phyloP scores from a whole-genome alignment of 2,329 filamentous ascomycete genomes.

The Phyllosticta citriasiana region DNA sequence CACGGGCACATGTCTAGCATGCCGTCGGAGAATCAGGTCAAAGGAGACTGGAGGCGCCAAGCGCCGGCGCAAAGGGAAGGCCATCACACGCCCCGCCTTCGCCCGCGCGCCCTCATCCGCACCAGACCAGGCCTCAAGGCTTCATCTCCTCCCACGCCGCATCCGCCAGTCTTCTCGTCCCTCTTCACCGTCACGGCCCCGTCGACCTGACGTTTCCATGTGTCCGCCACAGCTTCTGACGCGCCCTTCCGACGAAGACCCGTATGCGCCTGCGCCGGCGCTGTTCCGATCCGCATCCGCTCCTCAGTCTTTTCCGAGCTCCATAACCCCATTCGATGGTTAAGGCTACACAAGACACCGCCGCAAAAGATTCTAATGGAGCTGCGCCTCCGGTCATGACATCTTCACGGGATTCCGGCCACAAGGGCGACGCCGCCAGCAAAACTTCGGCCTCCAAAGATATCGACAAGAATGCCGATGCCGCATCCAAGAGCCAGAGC shows the following conservation, averaged over 20 bases:
- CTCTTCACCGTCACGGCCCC: neutral
- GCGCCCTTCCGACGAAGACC: slow-evolving; percentile 8
- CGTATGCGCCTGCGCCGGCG: slow-evolving; percentile 10
- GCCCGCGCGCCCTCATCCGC: neutral
- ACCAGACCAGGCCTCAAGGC: neutral
- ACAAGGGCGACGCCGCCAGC: slow-evolving; percentile 19
- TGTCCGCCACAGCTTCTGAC: slow-evolving; percentile 6
- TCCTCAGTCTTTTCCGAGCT: slow-evolving; percentile 7
- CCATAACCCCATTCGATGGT: slow-evolving; percentile 26
- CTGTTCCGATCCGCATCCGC: slow-evolving; percentile 15
- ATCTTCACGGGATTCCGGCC: slow-evolving; percentile 20
- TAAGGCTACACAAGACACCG: slow-evolving; percentile 23
- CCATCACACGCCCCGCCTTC: neutral
- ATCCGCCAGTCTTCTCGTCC: neutral
- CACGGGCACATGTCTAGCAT: neutral
- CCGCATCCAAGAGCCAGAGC: slow-evolving; percentile 13
- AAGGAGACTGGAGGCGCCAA: neutral
- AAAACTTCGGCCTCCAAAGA: slow-evolving; percentile 14
- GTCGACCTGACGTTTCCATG: slow-evolving; percentile 4
- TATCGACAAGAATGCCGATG: neutral
- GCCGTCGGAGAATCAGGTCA: neutral
- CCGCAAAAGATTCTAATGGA: slow-evolving; percentile 23
- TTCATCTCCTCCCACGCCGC: neutral
- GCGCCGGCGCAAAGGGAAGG: neutral
- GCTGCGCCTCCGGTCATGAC: slow-evolving; percentile 24